Percentiles rank a stretch among this genome's conserved stretches.
These are phyloP conservation scores for Novymonas esmeraldas DNA, from an alignment of 208 protist genomes.

Conservation along the genomic window DNA sequence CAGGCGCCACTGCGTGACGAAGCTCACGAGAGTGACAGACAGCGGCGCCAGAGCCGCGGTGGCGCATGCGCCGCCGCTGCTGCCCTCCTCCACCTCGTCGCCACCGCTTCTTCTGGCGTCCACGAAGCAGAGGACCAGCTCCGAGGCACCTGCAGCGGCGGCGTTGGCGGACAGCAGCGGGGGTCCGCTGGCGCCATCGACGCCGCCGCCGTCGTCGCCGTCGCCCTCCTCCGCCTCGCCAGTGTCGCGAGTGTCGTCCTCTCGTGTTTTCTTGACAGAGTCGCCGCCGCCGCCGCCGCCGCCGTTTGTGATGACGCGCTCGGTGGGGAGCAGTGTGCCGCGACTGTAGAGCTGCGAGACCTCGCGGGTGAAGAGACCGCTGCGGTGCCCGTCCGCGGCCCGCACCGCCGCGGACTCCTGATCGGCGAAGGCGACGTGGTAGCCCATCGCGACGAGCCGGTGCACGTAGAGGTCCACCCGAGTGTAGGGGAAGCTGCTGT, in stretches of 20 bases:
- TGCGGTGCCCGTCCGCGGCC: slow-evolving; percentile 56
- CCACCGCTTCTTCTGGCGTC: neutral
- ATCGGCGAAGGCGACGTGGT: slow-evolving; percentile 89
- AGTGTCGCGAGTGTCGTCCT: slow-evolving; percentile 9
- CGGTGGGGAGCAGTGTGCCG: slow-evolving; percentile 76
- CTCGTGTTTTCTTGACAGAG: neutral
- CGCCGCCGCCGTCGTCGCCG: slow-evolving; percentile 8
- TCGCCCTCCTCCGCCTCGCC: slow-evolving; percentile 28
- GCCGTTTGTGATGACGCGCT: slow-evolving; percentile 51
- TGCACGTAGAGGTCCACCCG: slow-evolving; percentile 82
- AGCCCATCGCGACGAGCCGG: slow-evolving; percentile 89
- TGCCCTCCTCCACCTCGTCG: neutral
- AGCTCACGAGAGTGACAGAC: slow-evolving; percentile 70
- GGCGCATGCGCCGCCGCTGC: neutral
- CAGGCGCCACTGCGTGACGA: slow-evolving; percentile 59
- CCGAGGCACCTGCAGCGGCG: slow-evolving; percentile 39
- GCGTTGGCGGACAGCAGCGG: too few relatives aligned
- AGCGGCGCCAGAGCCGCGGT: slow-evolving; percentile 13
- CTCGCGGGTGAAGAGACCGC: slow-evolving; percentile 75
- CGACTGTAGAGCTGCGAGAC: slow-evolving; percentile 84
- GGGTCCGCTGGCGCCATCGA: too few relatives aligned
- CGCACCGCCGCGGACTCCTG: slow-evolving; percentile 87
- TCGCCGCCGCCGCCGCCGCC: slow-evolving; percentile 9
- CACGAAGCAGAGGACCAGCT: slow-evolving; percentile 79
- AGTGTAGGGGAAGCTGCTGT: slow-evolving; percentile 81